phyloP scores from a whole-genome alignment of 306 rosid species.

The Pyrus pyrifolia region DNA sequence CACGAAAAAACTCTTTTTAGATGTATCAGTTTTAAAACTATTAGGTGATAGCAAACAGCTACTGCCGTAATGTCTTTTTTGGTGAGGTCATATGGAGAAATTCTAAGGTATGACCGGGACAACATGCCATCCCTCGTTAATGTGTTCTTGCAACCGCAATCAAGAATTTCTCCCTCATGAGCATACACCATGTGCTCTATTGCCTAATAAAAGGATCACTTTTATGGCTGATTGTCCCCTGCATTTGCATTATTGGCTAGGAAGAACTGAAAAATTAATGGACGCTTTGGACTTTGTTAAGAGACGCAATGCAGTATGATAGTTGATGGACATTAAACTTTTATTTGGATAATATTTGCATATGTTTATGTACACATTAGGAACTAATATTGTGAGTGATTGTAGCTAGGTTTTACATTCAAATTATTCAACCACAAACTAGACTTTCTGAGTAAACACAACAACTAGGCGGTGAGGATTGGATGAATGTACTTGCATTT shows the following conservation, averaged over 20 bases:
- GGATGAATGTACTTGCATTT: slow-evolving; percentile 29
- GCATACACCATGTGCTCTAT: too few relatives aligned
- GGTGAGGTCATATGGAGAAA: too few relatives aligned
- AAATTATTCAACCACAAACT: neutral
- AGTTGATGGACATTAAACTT: neutral
- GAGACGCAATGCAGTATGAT: neutral
- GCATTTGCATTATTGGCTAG: too few relatives aligned
- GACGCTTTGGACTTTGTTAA: too few relatives aligned
- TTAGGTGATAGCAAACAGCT: too few relatives aligned
- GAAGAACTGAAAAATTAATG: neutral
- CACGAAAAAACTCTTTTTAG: neutral
- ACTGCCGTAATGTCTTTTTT: too few relatives aligned
- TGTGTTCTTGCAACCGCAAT: too few relatives aligned
- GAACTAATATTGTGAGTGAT: neutral
- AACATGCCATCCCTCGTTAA: too few relatives aligned
- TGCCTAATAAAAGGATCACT: too few relatives aligned
- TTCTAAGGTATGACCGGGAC: too few relatives aligned
- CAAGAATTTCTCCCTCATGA: too few relatives aligned
- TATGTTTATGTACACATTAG: neutral
- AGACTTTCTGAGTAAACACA: neutral
- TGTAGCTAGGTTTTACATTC: neutral
- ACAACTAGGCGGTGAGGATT: slow-evolving; percentile 32
- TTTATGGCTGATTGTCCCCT: too few relatives aligned
- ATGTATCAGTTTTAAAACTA: neutral
- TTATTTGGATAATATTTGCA: neutral